Percentiles rank a stretch among this genome's conserved stretches.
phyloP scores from a whole-genome alignment of 225 moss, liverwort and hornwort genomes.

The Bryoerythrophyllum caledonicum region DNA sequence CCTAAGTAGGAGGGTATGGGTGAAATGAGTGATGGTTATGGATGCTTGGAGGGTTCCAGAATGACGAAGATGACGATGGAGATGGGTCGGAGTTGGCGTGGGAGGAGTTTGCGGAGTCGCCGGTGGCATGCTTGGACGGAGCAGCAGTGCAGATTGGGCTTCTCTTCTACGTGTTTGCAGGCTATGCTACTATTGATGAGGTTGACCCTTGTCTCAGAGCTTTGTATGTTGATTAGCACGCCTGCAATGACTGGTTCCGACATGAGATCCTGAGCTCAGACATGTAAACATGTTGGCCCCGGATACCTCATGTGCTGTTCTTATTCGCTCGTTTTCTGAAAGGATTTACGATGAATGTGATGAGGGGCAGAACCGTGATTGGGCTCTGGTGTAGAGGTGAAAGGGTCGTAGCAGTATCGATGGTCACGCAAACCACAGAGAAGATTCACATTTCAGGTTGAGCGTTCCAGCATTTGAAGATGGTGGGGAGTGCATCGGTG shows the following conservation, averaged over 20 bases:
- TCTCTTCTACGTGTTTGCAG: slow-evolving; percentile 51
- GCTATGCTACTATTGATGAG: slow-evolving; percentile 54
- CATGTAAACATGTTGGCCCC: too few relatives aligned
- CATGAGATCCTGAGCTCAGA: too few relatives aligned
- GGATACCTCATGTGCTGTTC: too few relatives aligned
- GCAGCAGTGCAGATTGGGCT: slow-evolving; percentile 54
- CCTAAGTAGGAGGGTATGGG: neutral
- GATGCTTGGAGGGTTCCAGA: slow-evolving; percentile 25
- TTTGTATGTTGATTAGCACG: too few relatives aligned
- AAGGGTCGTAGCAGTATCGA: neutral
- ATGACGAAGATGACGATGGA: neutral
- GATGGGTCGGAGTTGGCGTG: slow-evolving; percentile 23
- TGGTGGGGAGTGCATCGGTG: slow-evolving; percentile 12
- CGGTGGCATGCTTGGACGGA: slow-evolving; percentile 56
- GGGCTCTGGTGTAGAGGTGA: neutral
- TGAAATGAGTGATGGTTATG: neutral
- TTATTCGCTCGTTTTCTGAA: too few relatives aligned
- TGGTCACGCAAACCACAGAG: neutral
- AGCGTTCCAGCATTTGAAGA: neutral
- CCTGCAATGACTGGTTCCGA: too few relatives aligned
- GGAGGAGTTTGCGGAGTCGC: slow-evolving; percentile 55
- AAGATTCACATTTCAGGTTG: neutral
- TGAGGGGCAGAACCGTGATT: too few relatives aligned
- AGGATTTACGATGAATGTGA: too few relatives aligned
- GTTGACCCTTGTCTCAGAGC: neutral